A percentile compares a stretch with the other conserved stretches of the same genome.
Conservation (phyloP, 2,329 filamentous ascomycete genomes). For the Talaromyces sp. region DNA sequence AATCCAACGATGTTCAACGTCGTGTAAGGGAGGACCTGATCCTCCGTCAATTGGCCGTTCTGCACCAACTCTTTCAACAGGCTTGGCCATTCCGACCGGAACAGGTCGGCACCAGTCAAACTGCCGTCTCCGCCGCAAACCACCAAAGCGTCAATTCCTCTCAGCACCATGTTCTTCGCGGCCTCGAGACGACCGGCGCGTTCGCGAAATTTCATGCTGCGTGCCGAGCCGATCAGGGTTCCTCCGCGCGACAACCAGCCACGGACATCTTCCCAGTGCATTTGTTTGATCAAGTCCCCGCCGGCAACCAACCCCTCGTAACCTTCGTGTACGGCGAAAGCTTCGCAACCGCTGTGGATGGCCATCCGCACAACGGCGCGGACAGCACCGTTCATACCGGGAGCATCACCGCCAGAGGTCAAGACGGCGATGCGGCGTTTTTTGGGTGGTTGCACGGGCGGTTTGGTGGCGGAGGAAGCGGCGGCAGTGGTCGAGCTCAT, state of each 20-base stretch:
- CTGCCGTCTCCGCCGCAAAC: constrained; percentile 97
- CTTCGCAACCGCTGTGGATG: constrained; percentile 76
- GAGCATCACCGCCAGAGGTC: constrained; percentile 91
- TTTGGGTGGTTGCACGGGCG: constrained; percentile 40
- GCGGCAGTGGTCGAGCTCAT: constrained; percentile 24
- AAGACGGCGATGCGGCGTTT: constrained; percentile 77
- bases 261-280: constrained; percentile 90
- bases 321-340: constrained; percentile 82
- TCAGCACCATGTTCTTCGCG: constrained; percentile 89
- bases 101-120: constrained; percentile 90
- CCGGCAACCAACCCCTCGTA: constrained; percentile 93
- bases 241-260: constrained; percentile 92
- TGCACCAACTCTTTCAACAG: constrained; percentile 79
- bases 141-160: constrained; percentile 91
- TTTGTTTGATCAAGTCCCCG: constrained; percentile 79
- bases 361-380: constrained; percentile 88
- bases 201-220: constrained; percentile 89
- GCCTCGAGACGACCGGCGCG: constrained; percentile 76
- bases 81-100: constrained; percentile 86
- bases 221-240: constrained; percentile 90
- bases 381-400: constrained; percentile 90
- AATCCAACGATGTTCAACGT: constrained; percentile 94
- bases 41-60: constrained; percentile 64
- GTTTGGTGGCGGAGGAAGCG: constrained; percentile 16
- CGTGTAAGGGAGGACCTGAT: constrained; percentile 71